A percentile compares a stretch with the other conserved stretches of the same genome.
Evolutionary conservation across 306 rosid genomes (phyloP).

Genomic region (Cicer pinnatifidum): DNA sequence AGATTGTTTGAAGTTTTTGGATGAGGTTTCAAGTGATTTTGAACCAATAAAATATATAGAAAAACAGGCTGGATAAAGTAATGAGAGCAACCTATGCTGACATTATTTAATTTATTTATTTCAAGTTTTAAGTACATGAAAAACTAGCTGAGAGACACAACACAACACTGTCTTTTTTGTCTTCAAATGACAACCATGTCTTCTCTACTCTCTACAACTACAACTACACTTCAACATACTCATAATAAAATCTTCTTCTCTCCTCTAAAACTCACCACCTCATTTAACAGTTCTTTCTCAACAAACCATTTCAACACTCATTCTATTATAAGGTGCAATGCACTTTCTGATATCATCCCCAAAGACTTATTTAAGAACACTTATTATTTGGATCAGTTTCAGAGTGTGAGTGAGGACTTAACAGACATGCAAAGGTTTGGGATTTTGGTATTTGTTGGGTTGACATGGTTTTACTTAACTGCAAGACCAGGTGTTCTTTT

Average conservation of each 20-base stretch:
- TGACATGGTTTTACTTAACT: constrained; percentile 80
- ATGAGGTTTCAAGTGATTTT: constrained; percentile 36
- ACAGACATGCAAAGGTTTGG: constrained; percentile 75
- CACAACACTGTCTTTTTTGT: constrained; percentile 14
- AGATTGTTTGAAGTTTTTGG: constrained; percentile 1
- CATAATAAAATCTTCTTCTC: constrained; percentile 43
- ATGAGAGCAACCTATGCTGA: constrained; percentile 50
- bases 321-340: constrained; percentile 51
- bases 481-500: constrained; percentile 92
- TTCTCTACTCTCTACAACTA: constrained; percentile 57
- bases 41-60: constrained; percentile 39
- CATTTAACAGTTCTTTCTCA: constrained; percentile 46
- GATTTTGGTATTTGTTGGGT: constrained; percentile 58
- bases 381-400: constrained; percentile 59
- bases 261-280: constrained; percentile 49
- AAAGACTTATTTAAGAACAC: constrained; percentile 49
- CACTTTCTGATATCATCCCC: constrained; percentile 56
- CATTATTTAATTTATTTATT: background rate
- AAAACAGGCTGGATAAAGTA: constrained; percentile 52
- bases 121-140: background rate
- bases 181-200: constrained; percentile 55
- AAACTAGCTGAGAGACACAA: constrained; percentile 25
- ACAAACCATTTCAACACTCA: constrained; percentile 49
- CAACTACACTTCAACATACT: constrained; percentile 56
- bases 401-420: constrained; percentile 55